Evolutionary conservation across 2,329 filamentous ascomycete species (phyloP), one percentile per base, ranked within the genome.

Genomic region (Calonectria multiphialidica): DNA sequence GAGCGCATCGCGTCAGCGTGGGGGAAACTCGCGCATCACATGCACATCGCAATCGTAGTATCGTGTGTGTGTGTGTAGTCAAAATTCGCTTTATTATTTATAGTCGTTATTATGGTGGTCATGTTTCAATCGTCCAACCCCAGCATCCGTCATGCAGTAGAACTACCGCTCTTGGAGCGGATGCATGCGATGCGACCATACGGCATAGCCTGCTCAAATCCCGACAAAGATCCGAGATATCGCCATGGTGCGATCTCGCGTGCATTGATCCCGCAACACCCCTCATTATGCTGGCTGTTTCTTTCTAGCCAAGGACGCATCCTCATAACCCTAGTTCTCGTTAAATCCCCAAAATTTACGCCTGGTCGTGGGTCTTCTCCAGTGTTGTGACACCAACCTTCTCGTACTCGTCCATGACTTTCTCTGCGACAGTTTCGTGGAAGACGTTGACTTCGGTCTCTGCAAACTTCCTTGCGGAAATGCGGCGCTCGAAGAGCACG

Each of bases 381-480:
- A 71, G 72, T 23, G 72, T 57, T 15, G 66, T 63, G 59, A 81
- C 78, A 15, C 75, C 72, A 44, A 80, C 77, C 66, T 87, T 79
- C 73, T 87, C 85, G 77, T 90, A 90, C 44, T 84, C 84, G 63
- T 86, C 81, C 81, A 91, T 82, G 5, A 89, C 82, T 30, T 84
- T 83, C 33, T 83, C 84, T 66, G 87, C 84, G n/a, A 91, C 82
- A 12, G 82, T 81, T 78, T 89, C 88, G 50, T 85, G 84, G 73
- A 91, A 91, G 13, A 90, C 90, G 70, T 91, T 86, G 10, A 91
- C 89, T 71, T 88, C 79, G 2, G 90, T 90, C 28, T 81, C 80
- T 10, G 91, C 89, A 81, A 97, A 97, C 79, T 95, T 93, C 78
- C 95, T 88, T 8, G 94, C 94, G 75, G 89, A 88, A 25, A 96